phyloP scores from a whole-genome alignment of 2,329 filamentous ascomycete genomes.

The Onygenales sp. region DNA sequence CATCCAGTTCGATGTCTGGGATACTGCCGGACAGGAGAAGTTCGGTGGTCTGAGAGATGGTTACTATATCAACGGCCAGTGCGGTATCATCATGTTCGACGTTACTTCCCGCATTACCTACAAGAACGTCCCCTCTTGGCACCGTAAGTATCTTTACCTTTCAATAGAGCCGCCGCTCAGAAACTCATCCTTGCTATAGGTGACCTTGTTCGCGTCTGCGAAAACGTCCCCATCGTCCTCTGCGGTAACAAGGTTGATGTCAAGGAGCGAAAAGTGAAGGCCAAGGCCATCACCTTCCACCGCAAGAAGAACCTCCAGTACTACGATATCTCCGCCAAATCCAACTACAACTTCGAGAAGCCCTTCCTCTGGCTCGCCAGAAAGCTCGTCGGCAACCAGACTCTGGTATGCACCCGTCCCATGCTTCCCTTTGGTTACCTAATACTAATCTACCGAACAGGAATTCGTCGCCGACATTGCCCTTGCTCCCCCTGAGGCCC shows the following conservation, averaged over 20 bases:
- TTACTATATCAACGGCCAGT: conserved; percentile 99
- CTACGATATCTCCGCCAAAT: conserved; percentile 98
- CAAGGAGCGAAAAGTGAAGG: conserved; percentile 99
- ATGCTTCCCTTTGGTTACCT: not conserved
- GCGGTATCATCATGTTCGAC: conserved; percentile 97
- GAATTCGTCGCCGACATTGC: conserved; percentile 95
- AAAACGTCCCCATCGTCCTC: conserved; percentile 98
- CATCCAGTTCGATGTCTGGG: conserved; percentile 99
- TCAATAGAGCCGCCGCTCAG: not conserved
- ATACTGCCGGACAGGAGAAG: conserved; percentile 94
- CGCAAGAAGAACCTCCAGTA: conserved; percentile 99
- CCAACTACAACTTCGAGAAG: conserved; percentile 88
- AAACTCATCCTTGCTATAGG: conserved; percentile 42
- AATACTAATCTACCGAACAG: conserved; percentile 38
- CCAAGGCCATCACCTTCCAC: conserved; percentile 99
- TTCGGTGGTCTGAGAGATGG: conserved; percentile 98
- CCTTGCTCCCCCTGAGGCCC: conserved; percentile 84
- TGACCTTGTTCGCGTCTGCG: conserved; percentile 94
- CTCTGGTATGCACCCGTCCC: conserved; percentile 52
- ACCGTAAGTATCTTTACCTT: conserved; percentile 53
- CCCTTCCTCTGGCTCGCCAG: conserved; percentile 99
- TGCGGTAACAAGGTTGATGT: conserved; percentile 98
- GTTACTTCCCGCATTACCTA: conserved; percentile 89
- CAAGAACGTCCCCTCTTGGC: conserved; percentile 99
- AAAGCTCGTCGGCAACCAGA: conserved; percentile 93